phyloP scores from a whole-genome alignment of 495 filamentous ascomycete species.

The Penicillium verhagenii region DNA sequence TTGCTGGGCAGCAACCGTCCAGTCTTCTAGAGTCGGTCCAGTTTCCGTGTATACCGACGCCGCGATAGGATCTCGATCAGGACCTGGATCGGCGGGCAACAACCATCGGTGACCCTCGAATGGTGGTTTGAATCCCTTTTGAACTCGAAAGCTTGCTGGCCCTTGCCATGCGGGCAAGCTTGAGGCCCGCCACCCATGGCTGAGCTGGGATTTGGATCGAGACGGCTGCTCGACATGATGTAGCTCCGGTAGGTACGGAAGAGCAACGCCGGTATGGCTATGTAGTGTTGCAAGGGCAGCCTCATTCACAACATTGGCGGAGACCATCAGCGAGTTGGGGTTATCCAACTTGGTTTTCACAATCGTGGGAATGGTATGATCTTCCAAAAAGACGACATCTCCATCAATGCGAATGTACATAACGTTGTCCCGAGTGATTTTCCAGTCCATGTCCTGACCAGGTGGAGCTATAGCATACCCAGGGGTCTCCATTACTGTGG shows the following conservation, averaged over 20 bases:
- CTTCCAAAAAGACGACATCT: constrained; percentile 54
- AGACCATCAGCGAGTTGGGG: constrained; percentile 46
- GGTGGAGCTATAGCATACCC: constrained; percentile 27
- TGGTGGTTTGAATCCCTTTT: constrained; percentile 25
- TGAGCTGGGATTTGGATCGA: constrained; percentile 10
- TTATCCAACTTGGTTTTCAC: constrained; percentile 52
- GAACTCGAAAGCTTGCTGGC: constrained; percentile 24
- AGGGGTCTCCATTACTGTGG: constrained; percentile 23
- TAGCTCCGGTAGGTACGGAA: constrained; percentile 41
- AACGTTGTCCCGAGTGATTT: constrained; percentile 20
- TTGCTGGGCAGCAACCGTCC: constrained; percentile 53
- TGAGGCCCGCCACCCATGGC: constrained; percentile 31
- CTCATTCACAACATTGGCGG: constrained; percentile 54
- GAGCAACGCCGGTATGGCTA: constrained; percentile 31
- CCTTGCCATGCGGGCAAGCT: constrained; percentile 32
- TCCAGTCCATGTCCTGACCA: constrained; percentile 19
- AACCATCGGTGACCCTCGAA: constrained; percentile 36
- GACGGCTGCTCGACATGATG: constrained; percentile 17
- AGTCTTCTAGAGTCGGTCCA: constrained; percentile 39
- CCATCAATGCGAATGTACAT: constrained; percentile 59
- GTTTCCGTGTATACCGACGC: constrained; percentile 29
- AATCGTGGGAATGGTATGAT: constrained; percentile 51
- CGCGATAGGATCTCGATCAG: constrained; percentile 30
- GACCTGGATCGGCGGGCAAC: constrained; percentile 18
- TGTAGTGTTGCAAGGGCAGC: constrained; percentile 34